Evolutionary conservation across 768 basidiomycete species (phyloP).

Genomic region (Hemileccinum impolitum): DNA sequence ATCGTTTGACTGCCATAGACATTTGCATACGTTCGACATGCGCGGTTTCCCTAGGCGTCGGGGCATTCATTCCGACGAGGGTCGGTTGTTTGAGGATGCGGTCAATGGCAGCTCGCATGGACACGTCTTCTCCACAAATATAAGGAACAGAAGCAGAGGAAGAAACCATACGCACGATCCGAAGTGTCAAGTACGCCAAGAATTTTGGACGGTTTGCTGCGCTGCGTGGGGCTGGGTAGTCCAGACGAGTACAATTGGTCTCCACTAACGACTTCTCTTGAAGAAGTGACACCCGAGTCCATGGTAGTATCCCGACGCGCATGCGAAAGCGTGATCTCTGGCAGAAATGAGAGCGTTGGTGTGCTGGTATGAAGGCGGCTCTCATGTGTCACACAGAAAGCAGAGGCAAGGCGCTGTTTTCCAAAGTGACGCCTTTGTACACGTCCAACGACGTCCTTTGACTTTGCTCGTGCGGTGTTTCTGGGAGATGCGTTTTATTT

Average conservation of each 20-base stretch:
- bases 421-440: conserved; percentile 61
- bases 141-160: conserved; percentile 1
- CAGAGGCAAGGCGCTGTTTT: conserved; percentile 53
- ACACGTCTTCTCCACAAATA: conserved; percentile 16
- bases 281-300: background rate
- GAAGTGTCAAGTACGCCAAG: conserved; percentile 23
- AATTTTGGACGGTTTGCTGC: conserved; percentile 20
- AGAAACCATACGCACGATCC: conserved; percentile 24
- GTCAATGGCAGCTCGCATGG: conserved; percentile 30
- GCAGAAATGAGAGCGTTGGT: conserved; percentile 9
- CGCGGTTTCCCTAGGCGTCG: background rate
- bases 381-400: conserved; percentile 25
- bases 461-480: conserved; percentile 55
- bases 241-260: conserved; percentile 5
- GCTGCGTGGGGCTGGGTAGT: conserved; percentile 4
- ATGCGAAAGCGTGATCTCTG: conserved; percentile 27
- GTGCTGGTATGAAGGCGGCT: conserved; percentile 1
- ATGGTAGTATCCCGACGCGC: conserved; percentile 13
- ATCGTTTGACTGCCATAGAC: background rate
- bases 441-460: conserved; percentile 52
- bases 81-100: conserved; percentile 25
- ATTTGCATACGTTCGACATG: background rate
- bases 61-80: conserved; percentile 20
- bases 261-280: background rate
- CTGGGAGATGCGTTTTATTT: conserved; percentile 31